Evolutionary conservation across 2,329 filamentous ascomycete genomes (phyloP).

Genomic region (Aspergillus novoparasiticus): DNA sequence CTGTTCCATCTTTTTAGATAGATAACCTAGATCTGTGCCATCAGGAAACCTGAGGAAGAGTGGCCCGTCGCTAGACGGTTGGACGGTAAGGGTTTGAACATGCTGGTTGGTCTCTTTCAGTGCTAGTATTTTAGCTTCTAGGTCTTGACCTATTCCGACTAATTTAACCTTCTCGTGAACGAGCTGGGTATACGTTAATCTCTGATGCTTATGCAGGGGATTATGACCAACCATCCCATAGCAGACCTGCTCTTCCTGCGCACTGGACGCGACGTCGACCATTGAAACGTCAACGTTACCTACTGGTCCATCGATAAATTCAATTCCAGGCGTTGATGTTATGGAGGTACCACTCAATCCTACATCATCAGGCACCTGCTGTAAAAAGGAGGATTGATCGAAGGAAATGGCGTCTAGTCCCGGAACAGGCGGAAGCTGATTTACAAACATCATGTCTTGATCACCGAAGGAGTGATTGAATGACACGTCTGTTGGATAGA

Average conservation of each 20-base stretch:
- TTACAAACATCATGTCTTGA: not conserved
- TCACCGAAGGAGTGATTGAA: not conserved
- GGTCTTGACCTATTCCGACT: not conserved
- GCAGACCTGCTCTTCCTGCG: not conserved
- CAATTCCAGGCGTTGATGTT: not conserved
- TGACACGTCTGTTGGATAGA: not conserved
- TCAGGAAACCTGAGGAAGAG: not conserved
- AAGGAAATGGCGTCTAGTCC: not conserved
- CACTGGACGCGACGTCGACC: not conserved
- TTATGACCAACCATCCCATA: not conserved
- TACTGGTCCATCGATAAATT: not conserved
- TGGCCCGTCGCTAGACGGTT: not conserved
- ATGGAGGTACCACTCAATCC: not conserved
- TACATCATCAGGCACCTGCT: not conserved
- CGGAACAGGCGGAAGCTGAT: not conserved
- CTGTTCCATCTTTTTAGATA: not conserved
- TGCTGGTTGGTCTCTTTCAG: not conserved
- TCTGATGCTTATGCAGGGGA: not conserved
- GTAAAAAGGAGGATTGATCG: not conserved
- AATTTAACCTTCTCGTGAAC: not conserved
- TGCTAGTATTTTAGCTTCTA: not conserved
- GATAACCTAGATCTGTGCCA: not conserved
- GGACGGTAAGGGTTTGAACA: not conserved
- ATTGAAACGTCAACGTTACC: not conserved
- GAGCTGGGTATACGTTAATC: not conserved